Base-by-base conservation (phyloP, 306 rosid genomes). In the Begonia fuchsioides region DNA sequence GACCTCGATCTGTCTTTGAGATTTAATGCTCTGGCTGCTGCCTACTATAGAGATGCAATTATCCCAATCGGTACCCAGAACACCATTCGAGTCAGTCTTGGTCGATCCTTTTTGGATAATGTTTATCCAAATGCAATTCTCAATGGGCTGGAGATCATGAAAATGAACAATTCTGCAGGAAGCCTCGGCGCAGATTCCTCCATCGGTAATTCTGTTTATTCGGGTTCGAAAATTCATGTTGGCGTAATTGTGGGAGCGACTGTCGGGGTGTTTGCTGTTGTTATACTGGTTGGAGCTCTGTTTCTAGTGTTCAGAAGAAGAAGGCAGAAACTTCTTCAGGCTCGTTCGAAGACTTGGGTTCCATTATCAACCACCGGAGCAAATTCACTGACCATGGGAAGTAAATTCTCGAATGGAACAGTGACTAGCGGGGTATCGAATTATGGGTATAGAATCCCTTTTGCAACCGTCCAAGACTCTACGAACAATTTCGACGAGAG, bases 81-180 rank as follows among this genome's bases (percentile, higher is more conserved):
- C 51, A 62, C 45, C 55, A 52, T 88, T 48, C 64, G 15, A 40
- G 76, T 88, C 12, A 81, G 93, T 59, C 61, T 88, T 54, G 95
- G 97, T 54, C 90, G 93, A 16, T 60, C 90, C 43, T 1, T 65
- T 43, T 0, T 68, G 39, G 44, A 55, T 13, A 54, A 43, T 46
- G 51, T 1, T 44, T 69, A 64, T 54, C 95, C 97, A 17, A 76
- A 79, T 59, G 97, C 86, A 47, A 88, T 88, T 59, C 63, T 88
- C 47, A 88, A 88, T 76, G 97, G 97, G 39, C 72, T 88, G 51
- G 97, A 88, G 79, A 74, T 88, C 52, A 70, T 88, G 93, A 88
- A 88, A 75, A 68, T 88, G 75, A 84, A 69, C 76, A 79, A 81
- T 51, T 68, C 97, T 46, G 53, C n/a, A 55, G 79, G 86, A 49